These are phyloP conservation scores for Backusella tarrabulga DNA, from an alignment of 192 early-diverging fungal species.

Conservation along the genomic window DNA sequence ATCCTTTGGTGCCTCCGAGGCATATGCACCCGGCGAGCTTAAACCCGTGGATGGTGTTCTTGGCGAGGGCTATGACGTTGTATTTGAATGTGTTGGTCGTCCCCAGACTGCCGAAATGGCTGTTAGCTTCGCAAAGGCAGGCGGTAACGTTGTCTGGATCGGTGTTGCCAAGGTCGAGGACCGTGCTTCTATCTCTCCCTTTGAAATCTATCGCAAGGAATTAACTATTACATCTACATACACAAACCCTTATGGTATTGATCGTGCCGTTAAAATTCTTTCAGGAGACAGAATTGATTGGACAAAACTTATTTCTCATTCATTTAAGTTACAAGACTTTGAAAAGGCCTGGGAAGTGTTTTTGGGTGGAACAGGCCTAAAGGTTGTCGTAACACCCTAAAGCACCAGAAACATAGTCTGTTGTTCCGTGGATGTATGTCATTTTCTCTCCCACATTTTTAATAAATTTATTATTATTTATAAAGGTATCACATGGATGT, in stretches of 20 bases:
- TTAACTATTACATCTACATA: constrained; percentile 52
- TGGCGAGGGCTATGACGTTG: constrained; percentile 45
- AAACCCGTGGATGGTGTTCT: constrained; percentile 14
- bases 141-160: constrained; percentile 50
- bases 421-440: background rate
- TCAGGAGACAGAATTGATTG: constrained; percentile 38
- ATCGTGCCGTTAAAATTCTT: constrained; percentile 47
- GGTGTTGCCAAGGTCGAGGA: constrained; percentile 49
- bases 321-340: constrained; percentile 43
- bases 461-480: background rate
- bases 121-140: constrained; percentile 40
- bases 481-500: background rate
- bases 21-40: constrained; percentile 23
- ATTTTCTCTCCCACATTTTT: background rate
- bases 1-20: constrained; percentile 28
- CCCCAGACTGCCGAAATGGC: constrained; percentile 41
- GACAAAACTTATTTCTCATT: constrained; percentile 43
- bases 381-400: constrained; percentile 49
- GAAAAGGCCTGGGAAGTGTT: constrained; percentile 48
- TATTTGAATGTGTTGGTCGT: constrained; percentile 52
- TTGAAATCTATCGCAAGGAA: constrained; percentile 50
- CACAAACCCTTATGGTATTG: constrained; percentile 52
- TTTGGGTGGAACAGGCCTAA: constrained; percentile 38
- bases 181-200: constrained; percentile 40
- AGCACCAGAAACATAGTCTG: background rate